Evolutionary conservation across 495 filamentous ascomycete genomes (phyloP), one percentile per base, ranked within the genome.

Genomic region (Aspergillus egyptiacus): DNA sequence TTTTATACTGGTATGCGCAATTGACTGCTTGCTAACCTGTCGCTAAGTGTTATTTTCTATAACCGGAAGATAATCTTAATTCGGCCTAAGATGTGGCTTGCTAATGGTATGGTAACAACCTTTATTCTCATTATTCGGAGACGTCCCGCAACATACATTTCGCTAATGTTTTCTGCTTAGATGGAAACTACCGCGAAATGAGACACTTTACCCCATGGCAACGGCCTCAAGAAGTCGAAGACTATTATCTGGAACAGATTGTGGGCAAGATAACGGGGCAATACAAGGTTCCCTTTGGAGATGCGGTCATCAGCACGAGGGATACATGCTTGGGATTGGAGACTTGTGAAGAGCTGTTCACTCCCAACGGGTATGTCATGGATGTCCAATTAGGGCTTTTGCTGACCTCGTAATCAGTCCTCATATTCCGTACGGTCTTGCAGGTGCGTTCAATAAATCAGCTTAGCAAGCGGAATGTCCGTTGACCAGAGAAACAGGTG

Each of bases 291-390:
- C 72, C 79, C 1, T 78, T 95, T 60, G 89, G 89, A 1, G 89
- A 95, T 69, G 82, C 77, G 5, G 77, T 91, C 7, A 79, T 95
- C 34, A 76, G 68, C 19, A 88, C 86, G 5, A 66, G 68, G 13
- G 89, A 94, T 54, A 89, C 85, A 0, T 79, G 75, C 53, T 56
- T 94, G 14, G 87, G 79, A 6, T 67, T 75, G 3, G 87, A 93
- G 62, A 89, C 85, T 0, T 91, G 87, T 51, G 86, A 90, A 61
- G 87, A 91, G 61, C 69, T 90, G 3, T 91, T 88, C 42, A 87
- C 83, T 2, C 85, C 85, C 2, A 71, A 77, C 54, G 74, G 71
- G 63, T 72, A 60, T 20, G 63, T 51, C 15, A 13, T 25, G 13
- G 3, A 23, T 10, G 6, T 36, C 2, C 14, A 6, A n/a, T 5